A percentile compares a stretch with the other conserved stretches of the same genome.
Evolutionary conservation across 495 filamentous ascomycete species (phyloP).

Genomic region (Neurospora sp.): DNA sequence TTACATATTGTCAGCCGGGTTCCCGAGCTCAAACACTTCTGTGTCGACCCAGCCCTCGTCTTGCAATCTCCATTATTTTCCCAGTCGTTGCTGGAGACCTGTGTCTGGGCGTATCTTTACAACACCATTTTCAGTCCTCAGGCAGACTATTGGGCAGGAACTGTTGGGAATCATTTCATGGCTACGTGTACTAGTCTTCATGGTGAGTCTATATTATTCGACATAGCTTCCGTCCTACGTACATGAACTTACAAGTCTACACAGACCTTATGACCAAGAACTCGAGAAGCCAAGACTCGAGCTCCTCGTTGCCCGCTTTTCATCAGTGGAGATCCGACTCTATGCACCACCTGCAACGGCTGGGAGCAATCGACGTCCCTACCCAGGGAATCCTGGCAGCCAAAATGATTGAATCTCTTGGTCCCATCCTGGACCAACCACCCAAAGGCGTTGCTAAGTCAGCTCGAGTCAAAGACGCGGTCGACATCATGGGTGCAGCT

Average conservation of each 20-base stretch:
- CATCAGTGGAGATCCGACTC: conserved; percentile 4
- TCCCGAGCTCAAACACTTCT: background rate
- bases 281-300: background rate
- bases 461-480: background rate
- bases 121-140: background rate
- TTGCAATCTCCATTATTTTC: background rate
- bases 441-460: too few species aligned
- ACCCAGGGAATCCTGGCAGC: background rate
- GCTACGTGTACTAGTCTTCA: background rate
- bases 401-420: background rate
- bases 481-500: background rate
- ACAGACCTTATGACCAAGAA: background rate
- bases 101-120: conserved; percentile 2
- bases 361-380: background rate
- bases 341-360: background rate
- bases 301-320: background rate
- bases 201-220: background rate
- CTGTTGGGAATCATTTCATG: background rate
- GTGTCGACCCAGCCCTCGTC: background rate
- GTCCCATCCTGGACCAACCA: background rate
- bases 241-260: background rate
- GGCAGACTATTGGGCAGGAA: conserved; percentile 1
- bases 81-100: background rate
- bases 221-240: background rate
- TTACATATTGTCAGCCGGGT: background rate